Evolutionary conservation across 2,329 filamentous ascomycete species (phyloP).

Genomic region (Thielaviopsis populi): DNA sequence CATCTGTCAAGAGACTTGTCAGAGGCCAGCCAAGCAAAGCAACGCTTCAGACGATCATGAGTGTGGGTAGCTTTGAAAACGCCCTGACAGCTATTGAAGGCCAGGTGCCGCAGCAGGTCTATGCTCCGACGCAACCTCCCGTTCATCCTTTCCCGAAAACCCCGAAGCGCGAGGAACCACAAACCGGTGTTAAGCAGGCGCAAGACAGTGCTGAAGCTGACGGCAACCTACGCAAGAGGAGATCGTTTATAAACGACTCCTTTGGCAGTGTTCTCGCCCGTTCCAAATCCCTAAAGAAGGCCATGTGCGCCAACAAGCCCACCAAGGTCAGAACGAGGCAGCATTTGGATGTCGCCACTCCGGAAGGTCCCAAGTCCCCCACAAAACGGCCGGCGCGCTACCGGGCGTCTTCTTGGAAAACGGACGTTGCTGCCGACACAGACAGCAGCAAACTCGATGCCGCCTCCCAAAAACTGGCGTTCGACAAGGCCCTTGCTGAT

Average conservation of each 20-base stretch:
- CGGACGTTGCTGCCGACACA: not conserved
- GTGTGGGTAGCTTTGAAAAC: conserved; percentile 32
- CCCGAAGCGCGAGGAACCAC: not conserved
- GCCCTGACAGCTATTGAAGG: conserved; percentile 16
- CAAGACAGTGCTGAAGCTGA: not conserved
- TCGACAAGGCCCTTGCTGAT: conserved; percentile 14
- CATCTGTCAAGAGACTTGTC: conserved; percentile 23
- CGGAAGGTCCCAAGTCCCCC: not conserved
- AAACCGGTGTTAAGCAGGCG: not conserved
- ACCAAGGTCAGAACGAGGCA: not conserved
- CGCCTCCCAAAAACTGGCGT: conserved; percentile 10
- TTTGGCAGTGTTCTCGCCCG: conserved; percentile 7
- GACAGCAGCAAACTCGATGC: not conserved
- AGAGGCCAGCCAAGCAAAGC: conserved; percentile 31
- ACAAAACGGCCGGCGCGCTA: conserved; percentile 8
- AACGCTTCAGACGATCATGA: conserved; percentile 35
- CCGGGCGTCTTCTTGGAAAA: not conserved
- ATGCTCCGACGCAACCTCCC: conserved; percentile 2
- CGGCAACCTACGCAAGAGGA: conserved; percentile 17
- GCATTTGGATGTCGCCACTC: not conserved
- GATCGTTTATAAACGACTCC: conserved; percentile 14
- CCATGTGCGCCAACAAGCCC: conserved; percentile 1
- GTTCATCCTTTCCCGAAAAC: not conserved
- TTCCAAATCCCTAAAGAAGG: conserved; percentile 9
- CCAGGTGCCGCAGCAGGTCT: conserved; percentile 18